Base-by-base conservation (phyloP, 768 basidiomycete species). In the Suillus hirtellus region DNA sequence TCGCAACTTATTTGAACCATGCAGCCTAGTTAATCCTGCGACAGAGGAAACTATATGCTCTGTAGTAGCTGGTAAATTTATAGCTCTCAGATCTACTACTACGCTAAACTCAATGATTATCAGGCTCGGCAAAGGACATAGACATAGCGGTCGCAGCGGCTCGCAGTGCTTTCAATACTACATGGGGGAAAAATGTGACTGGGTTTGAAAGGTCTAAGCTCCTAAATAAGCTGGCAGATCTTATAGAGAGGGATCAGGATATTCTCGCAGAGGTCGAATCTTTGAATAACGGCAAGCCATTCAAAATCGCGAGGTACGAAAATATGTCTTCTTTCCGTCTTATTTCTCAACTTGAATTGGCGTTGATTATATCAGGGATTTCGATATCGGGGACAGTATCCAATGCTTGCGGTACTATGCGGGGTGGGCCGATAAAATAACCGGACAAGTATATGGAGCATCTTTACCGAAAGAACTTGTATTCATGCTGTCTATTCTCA, bases 371-470 rank as follows among this genome's bases (percentile, higher is more conserved):
- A 49, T 35, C 66, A 92, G 92, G 73, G 91, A 92, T 72, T 88
- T 85, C 65, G 92, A 95, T 72, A 89, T 95, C 46, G 87, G 85
- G 46, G 92, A 94, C 71, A 88, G 80, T 64, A 78, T 93, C 21
- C 86, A 86, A 67, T 93, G 91, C 71, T 76, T 94, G 59, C 83
- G 93, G 58, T 97, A 98, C 78, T 97, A 95, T 72, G 96, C 94
- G 44, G 96, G 96, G 27, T 96, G 92, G 91, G 93, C 93, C 10
- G 96, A 98, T 79, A 99, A 98, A 79, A 89, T 97, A 59, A 78
- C 82, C 31, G 96, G 97, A 24, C 87, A 96, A 85, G 90, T 89
- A 66, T 68, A n/a, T 47, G 42, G 49, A 40, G 47, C 64, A 66
- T 19, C 47, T 14, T 56, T 46, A 34, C 21, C 43, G 44, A 40